These are phyloP conservation scores for Penicillium arizonense DNA, from an alignment of 495 filamentous ascomycete species.

Conservation along the genomic window DNA sequence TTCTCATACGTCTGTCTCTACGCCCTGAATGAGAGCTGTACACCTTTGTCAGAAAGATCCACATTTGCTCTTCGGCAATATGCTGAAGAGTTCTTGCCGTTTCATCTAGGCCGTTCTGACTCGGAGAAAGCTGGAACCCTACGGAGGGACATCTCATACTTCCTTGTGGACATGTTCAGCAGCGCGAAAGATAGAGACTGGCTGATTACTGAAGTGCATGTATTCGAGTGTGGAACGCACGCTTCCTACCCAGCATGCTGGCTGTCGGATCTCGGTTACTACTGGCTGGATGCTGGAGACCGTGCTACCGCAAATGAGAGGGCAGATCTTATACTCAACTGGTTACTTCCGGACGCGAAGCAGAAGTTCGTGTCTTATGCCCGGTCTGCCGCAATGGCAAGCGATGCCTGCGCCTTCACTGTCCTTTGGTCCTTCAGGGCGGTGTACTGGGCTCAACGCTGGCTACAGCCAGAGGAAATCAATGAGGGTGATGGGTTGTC, in stretches of 20 bases:
- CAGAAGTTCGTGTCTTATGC: neutral
- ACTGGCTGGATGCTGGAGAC: neutral
- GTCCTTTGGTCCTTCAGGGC: conserved; percentile 4
- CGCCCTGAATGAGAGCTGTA: neutral
- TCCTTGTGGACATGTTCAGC: neutral
- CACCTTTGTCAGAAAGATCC: neutral
- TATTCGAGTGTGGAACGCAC: neutral
- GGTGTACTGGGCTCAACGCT: neutral
- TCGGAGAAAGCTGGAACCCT: neutral
- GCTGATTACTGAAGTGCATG: neutral
- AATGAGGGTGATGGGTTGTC: neutral
- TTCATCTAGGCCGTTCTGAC: neutral
- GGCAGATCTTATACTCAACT: neutral
- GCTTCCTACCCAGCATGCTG: neutral
- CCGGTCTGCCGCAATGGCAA: neutral
- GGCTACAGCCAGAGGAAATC: neutral
- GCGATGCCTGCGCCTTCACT: neutral
- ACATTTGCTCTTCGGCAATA: neutral
- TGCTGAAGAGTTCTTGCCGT: neutral
- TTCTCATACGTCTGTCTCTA: neutral
- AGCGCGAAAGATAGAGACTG: neutral
- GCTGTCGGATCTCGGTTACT: neutral
- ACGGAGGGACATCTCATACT: neutral
- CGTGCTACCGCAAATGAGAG: neutral
- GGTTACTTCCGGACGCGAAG: neutral